phyloP scores from a whole-genome alignment of 2,329 filamentous ascomycete species.

The Basipetospora chlamydospora region DNA sequence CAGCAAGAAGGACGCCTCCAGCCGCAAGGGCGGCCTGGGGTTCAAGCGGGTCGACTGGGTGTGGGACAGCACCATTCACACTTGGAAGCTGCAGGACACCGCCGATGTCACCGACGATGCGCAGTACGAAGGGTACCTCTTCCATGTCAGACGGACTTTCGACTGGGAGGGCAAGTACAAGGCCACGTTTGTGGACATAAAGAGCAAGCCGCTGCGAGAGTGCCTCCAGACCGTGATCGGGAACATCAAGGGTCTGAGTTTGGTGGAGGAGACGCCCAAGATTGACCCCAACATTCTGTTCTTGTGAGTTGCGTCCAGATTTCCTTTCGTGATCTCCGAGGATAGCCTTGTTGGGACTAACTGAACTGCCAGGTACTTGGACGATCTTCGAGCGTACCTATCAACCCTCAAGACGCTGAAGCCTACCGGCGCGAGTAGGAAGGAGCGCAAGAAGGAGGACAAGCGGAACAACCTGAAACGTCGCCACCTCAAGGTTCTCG shows the following conservation, averaged over 20 bases:
- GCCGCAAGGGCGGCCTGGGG: not conserved
- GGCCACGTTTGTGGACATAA: conserved; percentile 64
- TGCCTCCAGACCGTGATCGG: conserved; percentile 30
- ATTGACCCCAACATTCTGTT: conserved; percentile 60
- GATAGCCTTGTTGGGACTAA: too few relatives aligned
- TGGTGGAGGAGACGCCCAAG: conserved; percentile 67
- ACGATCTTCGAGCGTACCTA: conserved; percentile 53
- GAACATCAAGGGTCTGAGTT: conserved; percentile 40
- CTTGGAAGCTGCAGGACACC: conserved; percentile 40
- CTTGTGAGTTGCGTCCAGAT: conserved; percentile 34
- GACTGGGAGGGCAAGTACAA: conserved; percentile 73
- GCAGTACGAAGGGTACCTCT: conserved; percentile 64
- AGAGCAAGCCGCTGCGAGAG: conserved; percentile 64
- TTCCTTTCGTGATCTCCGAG: too few relatives aligned
- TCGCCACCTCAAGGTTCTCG: conserved; percentile 54
- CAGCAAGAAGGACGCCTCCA: too few relatives aligned
- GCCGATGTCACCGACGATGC: conserved; percentile 27
- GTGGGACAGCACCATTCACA: conserved; percentile 35
- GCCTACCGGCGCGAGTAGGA: conserved; percentile 26
- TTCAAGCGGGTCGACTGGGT: conserved; percentile 33
- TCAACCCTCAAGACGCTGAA: conserved; percentile 50
- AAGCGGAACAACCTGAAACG: conserved; percentile 44
- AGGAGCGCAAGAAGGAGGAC: conserved; percentile 45
- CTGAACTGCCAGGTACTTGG: conserved; percentile 47
- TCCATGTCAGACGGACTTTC: conserved; percentile 71